Evolutionary conservation across 1,139 yeast genomes (phyloP).

Genomic region (Saccharomyces hybrid): DNA sequence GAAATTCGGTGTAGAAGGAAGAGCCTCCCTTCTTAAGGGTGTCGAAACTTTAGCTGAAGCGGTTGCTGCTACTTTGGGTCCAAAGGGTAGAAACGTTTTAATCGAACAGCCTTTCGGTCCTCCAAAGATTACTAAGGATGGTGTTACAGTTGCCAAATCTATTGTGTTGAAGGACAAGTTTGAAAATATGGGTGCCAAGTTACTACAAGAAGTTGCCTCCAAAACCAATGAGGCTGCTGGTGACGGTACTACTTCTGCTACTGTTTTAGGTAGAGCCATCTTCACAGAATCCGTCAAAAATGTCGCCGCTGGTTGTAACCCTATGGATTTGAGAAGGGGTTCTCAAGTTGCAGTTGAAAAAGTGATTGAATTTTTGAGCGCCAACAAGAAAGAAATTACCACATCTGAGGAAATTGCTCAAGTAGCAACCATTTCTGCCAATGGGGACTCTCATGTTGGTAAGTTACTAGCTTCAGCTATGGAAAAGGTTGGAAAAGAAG

Average conservation of each 20-base stretch:
- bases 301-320: constrained; percentile 99
- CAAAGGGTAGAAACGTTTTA: constrained; percentile 95
- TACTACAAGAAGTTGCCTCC: constrained; percentile 95
- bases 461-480: constrained; percentile 89
- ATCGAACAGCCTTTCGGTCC: constrained; percentile 96
- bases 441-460: constrained; percentile 95
- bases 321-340: constrained; percentile 98
- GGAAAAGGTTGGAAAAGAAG: constrained; percentile 99
- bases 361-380: constrained; percentile 79
- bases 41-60: constrained; percentile 96
- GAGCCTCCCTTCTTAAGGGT: constrained; percentile 93
- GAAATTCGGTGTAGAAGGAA: constrained; percentile 96
- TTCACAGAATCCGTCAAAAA: constrained; percentile 96
- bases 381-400: constrained; percentile 93
- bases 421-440: constrained; percentile 97
- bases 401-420: constrained; percentile 97
- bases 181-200: constrained; percentile 90
- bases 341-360: constrained; percentile 98
- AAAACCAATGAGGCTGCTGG: constrained; percentile 98
- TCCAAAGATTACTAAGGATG: constrained; percentile 98
- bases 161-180: constrained; percentile 84
- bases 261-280: constrained; percentile 93
- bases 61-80: constrained; percentile 94
- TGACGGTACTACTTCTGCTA: constrained; percentile 98
- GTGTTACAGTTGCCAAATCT: constrained; percentile 95